A percentile compares a stretch with the other conserved stretches of the same genome.
Conservation (phyloP, 2,329 filamentous ascomycete genomes). For the Aspergillus ochraceoroseus region DNA sequence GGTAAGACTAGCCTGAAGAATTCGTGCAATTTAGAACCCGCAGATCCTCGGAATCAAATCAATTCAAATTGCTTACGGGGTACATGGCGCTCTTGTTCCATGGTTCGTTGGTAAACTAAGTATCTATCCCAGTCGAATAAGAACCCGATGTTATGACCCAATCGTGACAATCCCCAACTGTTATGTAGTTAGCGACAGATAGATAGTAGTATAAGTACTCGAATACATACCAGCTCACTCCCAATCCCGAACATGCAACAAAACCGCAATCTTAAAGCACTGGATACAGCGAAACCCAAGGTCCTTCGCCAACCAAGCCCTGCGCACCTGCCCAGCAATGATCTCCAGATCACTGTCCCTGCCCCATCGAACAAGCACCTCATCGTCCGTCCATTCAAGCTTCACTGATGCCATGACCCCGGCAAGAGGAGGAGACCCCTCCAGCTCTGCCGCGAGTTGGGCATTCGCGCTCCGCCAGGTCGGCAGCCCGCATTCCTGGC, state of each 20-base stretch:
- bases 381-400: constrained; percentile 21
- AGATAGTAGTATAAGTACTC: too few species aligned
- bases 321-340: constrained; percentile 14
- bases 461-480: constrained; percentile 10
- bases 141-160: too few species aligned
- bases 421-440: neutral
- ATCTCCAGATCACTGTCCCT: constrained; percentile 17
- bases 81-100: too few species aligned
- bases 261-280: constrained; percentile 18
- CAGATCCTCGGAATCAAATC: too few species aligned
- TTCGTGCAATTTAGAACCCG: too few species aligned
- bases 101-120: neutral
- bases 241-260: constrained; percentile 15
- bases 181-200: neutral
- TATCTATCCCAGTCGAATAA: neutral
- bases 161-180: too few species aligned
- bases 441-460: constrained; percentile 14
- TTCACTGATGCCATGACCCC: constrained; percentile 19
- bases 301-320: constrained; percentile 16
- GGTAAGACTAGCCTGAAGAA: too few species aligned
- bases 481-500: constrained; percentile 12
- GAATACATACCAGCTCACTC: neutral
- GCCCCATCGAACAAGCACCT: constrained; percentile 20
- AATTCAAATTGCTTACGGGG: too few species aligned
- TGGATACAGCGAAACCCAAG: neutral